A percentile compares a stretch with the other conserved stretches of the same genome.
phyloP scores from a whole-genome alignment of 2,329 filamentous ascomycete species.

The Cytospora piceae region DNA sequence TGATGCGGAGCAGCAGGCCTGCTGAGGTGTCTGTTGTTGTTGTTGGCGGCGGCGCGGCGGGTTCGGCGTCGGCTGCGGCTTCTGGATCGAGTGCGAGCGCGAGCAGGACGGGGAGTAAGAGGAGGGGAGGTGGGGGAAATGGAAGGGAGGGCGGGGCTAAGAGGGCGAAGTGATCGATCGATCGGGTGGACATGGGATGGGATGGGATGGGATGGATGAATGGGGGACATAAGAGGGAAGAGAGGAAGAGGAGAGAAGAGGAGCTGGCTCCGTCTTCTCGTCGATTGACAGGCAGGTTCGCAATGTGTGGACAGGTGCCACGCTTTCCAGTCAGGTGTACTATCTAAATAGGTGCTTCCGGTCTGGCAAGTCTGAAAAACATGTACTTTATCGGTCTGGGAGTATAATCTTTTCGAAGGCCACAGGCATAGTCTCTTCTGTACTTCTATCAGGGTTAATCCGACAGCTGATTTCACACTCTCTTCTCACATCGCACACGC shows the following conservation, averaged over 20 bases:
- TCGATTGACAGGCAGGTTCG: neutral
- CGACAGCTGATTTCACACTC: too few species aligned
- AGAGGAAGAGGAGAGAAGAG: neutral
- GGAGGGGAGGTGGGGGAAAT: slow-evolving; percentile 15
- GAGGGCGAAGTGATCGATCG: slow-evolving; percentile 17
- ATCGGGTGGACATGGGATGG: too few species aligned
- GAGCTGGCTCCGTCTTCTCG: neutral
- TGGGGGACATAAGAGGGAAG: neutral
- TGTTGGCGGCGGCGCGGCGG: slow-evolving; percentile 10
- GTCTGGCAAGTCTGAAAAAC: too few species aligned
- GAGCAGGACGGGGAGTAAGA: slow-evolving; percentile 20
- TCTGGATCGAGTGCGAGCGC: neutral
- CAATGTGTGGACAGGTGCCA: neutral
- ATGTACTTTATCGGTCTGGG: too few species aligned
- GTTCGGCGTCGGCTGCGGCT: slow-evolving; percentile 23
- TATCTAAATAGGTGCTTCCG: too few species aligned
- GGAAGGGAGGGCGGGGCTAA: slow-evolving; percentile 29
- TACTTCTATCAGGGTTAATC: too few species aligned
- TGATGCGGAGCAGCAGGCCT: slow-evolving; percentile 34
- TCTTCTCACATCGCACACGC: neutral
- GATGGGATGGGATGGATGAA: neutral
- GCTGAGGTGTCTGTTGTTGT: slow-evolving; percentile 15
- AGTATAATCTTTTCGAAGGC: too few species aligned
- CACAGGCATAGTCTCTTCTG: too few species aligned
- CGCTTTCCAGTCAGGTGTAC: neutral